phyloP scores from a whole-genome alignment of 2,329 filamentous ascomycete genomes.

The Dothideomycetes sp. region DNA sequence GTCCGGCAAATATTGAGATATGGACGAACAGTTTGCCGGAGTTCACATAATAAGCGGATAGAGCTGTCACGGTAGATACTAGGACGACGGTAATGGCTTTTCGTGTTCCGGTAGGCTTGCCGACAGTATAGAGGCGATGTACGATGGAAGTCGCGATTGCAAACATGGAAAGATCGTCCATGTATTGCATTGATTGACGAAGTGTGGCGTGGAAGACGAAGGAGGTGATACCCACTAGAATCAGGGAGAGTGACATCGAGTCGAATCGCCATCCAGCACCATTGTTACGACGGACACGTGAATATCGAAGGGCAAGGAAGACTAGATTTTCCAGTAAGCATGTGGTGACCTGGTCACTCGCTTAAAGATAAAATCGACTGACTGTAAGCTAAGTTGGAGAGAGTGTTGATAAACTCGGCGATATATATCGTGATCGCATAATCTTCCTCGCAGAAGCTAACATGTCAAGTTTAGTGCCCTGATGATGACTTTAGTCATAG shows the following conservation, averaged over 20 bases:
- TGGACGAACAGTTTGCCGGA: not conserved
- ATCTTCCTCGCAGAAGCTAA: not conserved
- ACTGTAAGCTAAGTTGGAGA: not conserved
- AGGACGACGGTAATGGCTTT: not conserved
- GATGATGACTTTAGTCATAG: not conserved
- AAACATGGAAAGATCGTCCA: not conserved
- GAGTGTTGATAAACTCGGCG: not conserved
- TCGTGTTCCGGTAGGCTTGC: not conserved
- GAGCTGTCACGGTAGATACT: not conserved
- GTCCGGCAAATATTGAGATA: not conserved
- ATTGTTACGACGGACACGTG: no score
- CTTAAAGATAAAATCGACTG: not conserved
- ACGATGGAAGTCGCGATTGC: not conserved
- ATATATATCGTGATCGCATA: not conserved
- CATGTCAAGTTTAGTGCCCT: not conserved
- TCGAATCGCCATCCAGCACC: no score
- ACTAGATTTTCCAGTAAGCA: no score
- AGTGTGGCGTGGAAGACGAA: not conserved
- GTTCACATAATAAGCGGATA: not conserved
- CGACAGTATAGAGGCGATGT: not conserved
- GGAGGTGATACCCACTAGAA: not conserved
- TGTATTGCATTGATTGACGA: not conserved
- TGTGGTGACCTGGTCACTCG: no score
- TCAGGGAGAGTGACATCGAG: not conserved
- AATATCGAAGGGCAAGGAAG: no score